Base-by-base conservation (phyloP, 2,329 filamentous ascomycete species). In the Thermothelomyces thermophilus region DNA sequence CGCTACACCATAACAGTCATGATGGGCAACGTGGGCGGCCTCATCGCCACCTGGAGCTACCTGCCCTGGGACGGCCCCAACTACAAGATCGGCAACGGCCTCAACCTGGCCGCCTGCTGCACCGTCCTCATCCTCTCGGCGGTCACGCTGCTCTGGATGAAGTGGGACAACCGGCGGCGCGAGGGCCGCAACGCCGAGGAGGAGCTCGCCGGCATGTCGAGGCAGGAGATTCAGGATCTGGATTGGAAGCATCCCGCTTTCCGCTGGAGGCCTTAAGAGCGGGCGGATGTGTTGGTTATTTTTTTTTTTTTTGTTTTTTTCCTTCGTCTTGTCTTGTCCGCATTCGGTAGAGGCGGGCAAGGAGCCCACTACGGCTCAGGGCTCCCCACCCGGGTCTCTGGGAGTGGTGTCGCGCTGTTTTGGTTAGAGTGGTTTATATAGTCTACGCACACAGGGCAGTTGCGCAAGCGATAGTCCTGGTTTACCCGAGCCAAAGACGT, bases 161-260 rank as follows among this genome's bases (percentile, higher is more conserved):
- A 69, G 45, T 65, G 63, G 62, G 79, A 85, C 58, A 88, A 88
- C 60, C 70, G 66, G 59, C 70, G 68, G 58, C 72, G 84, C 16
- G 76, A 76, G 17, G 60, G 58, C n/a, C 70, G 71, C 37, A 73
- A 80, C 61, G 68, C 79, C 3, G 80, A 82, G 62, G 64, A 69
- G 26, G 79, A 79, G 57, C 60, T 86, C 58, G 72, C 72, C 0
- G 82, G 81, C 0, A 56, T 83, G 62, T 70, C 67, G n/a, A 63
- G 70, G 55, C 63, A 73, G 59, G 68, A 80, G 59, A 67, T 84
- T 14, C 71, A 79, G 55, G 76, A 81, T 58, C 60, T 86, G 53
- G 83, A 86, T 60, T 86, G 81, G 80, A 76, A 73, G 58, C 83
- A 87, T 64, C 83, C 84, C 5, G 76, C 68, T 2, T 86, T 86